Evolutionary conservation across 257 asterid species (phyloP).

Genomic region (Jaltomata sinuosa): DNA sequence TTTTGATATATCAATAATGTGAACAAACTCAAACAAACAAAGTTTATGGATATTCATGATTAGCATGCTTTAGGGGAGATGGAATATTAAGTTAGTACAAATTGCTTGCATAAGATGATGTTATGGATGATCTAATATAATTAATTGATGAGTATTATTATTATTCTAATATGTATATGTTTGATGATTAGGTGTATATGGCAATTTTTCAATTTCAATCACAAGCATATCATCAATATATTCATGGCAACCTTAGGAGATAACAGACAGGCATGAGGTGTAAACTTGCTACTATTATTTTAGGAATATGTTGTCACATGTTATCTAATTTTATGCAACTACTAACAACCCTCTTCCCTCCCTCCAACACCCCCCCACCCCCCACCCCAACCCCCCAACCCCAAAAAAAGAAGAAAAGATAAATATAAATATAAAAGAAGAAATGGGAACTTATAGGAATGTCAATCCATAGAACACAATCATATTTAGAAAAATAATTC

Average conservation of each 20-base stretch:
- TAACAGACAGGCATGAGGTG: constrained; percentile 37
- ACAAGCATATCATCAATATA: background rate
- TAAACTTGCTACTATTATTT: constrained; percentile 12
- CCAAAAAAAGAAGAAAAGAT: background rate
- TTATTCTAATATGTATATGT: background rate
- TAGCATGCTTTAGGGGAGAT: background rate
- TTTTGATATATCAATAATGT: background rate
- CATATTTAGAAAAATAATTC: background rate
- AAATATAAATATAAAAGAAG: background rate
- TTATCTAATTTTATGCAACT: constrained; percentile 1
- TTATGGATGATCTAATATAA: background rate
- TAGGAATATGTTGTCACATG: constrained; percentile 10
- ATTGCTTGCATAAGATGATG: background rate
- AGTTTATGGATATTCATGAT: background rate
- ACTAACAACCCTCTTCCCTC: background rate
- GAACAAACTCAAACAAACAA: background rate
- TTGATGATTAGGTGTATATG: background rate
- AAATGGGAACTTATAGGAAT: background rate
- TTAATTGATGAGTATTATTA: background rate
- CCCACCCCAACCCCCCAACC: background rate
- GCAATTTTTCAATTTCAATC: background rate
- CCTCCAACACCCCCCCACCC: background rate
- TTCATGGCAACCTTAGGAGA: constrained; percentile 10
- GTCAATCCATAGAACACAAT: background rate
- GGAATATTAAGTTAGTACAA: background rate